Base-by-base conservation (phyloP, 352 stramenopile species). In the Phytophthora quininea region DNA sequence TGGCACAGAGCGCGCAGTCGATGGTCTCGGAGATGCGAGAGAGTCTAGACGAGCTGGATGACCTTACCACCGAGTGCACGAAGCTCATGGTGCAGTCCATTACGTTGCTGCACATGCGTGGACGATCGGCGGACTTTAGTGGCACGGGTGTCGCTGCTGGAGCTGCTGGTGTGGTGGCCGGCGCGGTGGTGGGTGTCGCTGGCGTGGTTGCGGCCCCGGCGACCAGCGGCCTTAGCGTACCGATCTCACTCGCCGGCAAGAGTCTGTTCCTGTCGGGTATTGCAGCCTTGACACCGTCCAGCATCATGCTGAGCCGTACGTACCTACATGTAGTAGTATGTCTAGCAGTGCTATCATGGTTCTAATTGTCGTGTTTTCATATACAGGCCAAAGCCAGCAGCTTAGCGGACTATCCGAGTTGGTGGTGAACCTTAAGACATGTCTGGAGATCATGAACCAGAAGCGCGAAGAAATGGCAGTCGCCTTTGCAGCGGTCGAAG, bases 21-120 rank as follows among this genome's bases (percentile, higher is more conserved):
- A 91, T 92, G 51, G 80, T 88, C 15, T 47, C 55, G 0, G 85
- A 95, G 59, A 93, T 96, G 70, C 76, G 79, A 11, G 82, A 92
- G 57, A 91, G 71, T 51, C 54, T 95, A 29, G 84, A 89, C 47
- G 86, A 96, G 53, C 64, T 96, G 29, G 86, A 96, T 67, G 81
- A 95, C 53, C 72, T 96, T 3, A 90, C 84, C 27, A 84, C 78
- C 0, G 85, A 95, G 67, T 91, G 86, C 62, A 94, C 81, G 11
- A 90, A 92, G 74, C 76, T 96, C 10, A 92, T 96, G 80, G 86
- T 95, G 29, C 82, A 95, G 64, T 79, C 84, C n/a, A 91, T 96
- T 49, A 96, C 88, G 51, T 58, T 96, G 64, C 66, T 96, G 57
- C 88, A 96, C 63, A 80, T 94, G 73, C 85, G 87, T 59, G 82